A percentile compares a stretch with the other conserved stretches of the same genome.
These are phyloP conservation scores for Crithidia sp. DNA, from an alignment of 208 protist species.

Conservation along the genomic window DNA sequence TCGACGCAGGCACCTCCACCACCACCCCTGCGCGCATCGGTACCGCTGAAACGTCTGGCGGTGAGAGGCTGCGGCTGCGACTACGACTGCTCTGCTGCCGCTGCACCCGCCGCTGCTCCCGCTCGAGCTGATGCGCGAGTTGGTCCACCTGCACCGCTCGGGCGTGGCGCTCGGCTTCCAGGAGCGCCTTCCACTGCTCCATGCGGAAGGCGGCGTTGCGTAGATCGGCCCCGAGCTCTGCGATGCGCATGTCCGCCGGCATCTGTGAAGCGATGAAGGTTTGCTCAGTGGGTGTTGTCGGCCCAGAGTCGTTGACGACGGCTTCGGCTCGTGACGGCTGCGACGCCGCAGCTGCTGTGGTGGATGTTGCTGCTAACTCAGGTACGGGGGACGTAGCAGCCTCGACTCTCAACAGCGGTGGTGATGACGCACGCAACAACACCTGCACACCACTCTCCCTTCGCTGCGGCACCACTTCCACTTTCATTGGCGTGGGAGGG, in stretches of 20 bases:
- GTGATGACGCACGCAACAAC: too few relatives aligned
- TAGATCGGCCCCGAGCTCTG: slow-evolving; percentile 35
- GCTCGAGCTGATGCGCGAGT: slow-evolving; percentile 36
- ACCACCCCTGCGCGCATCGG: neutral
- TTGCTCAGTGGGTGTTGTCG: neutral
- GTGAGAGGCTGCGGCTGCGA: slow-evolving; percentile 21
- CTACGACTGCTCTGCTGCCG: slow-evolving; percentile 4
- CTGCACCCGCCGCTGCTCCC: slow-evolving; percentile 26
- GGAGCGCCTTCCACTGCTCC: slow-evolving; percentile 35
- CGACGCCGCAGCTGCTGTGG: neutral
- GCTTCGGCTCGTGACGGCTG: neutral
- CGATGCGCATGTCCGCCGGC: slow-evolving; percentile 6
- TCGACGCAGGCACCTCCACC: neutral
- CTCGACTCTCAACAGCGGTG: neutral
- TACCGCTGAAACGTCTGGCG: neutral
- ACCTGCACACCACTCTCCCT: neutral
- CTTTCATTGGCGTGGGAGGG: slow-evolving; percentile 12
- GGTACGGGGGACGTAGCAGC: neutral
- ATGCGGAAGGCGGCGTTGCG: slow-evolving; percentile 36
- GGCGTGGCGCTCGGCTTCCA: slow-evolving; percentile 41
- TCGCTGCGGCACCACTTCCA: neutral
- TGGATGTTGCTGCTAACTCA: neutral
- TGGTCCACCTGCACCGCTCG: slow-evolving; percentile 38
- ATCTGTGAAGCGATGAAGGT: neutral
- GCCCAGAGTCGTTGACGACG: neutral